A percentile compares a stretch with the other conserved stretches of the same genome.
Conservation (phyloP, 345 rosid genomes). For the Anacardium occidentale region DNA sequence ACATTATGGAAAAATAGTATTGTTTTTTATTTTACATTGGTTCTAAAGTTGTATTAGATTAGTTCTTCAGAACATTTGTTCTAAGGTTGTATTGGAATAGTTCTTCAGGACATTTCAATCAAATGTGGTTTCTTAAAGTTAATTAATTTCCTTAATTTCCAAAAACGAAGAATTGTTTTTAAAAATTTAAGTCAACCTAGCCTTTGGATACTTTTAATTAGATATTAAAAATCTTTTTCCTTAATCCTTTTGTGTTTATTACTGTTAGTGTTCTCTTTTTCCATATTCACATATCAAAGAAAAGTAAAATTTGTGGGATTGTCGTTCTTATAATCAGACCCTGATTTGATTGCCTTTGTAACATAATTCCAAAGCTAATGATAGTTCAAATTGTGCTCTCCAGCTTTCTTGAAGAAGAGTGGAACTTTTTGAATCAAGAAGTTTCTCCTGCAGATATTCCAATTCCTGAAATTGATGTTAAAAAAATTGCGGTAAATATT, state of each 20-base stretch:
- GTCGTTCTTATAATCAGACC: neutral
- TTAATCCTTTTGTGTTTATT: conserved; percentile 1
- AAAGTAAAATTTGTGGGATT: neutral
- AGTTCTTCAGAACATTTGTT: no score
- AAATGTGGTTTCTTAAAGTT: no score
- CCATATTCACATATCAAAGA: neutral
- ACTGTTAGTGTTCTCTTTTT: neutral
- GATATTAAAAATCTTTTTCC: neutral
- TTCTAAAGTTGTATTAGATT: neutral
- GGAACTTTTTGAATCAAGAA: conserved; percentile 60
- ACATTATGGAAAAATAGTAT: neutral
- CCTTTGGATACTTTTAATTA: neutral
- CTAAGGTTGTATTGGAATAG: neutral
- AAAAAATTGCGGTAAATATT: conserved; percentile 44
- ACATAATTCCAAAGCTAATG: neutral
- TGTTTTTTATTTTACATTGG: neutral
- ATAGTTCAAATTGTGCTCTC: conserved; percentile 17
- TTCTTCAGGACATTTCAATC: no score
- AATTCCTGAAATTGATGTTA: conserved; percentile 54
- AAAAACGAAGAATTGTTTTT: no score
- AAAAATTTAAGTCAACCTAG: no score
- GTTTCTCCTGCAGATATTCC: conserved; percentile 52
- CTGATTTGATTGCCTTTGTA: conserved; percentile 17
- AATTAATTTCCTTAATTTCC: no score
- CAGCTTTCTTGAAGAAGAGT: conserved; percentile 78